Base-by-base conservation (phyloP, 495 filamentous ascomycete genomes). In the Monascus purpureus region DNA sequence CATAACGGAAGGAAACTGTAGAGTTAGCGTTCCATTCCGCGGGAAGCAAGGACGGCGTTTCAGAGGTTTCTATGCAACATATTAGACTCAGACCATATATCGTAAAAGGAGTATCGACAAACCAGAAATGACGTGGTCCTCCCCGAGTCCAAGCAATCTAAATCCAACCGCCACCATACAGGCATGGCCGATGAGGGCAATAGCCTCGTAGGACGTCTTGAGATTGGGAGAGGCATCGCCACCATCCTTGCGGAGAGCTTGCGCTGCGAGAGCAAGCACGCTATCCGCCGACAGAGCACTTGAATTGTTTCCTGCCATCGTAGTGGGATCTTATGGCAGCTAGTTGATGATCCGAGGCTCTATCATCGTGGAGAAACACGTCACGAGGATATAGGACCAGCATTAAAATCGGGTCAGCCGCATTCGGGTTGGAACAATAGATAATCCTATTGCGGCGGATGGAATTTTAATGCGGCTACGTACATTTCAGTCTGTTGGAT, bases 121-220 rank as follows among this genome's bases (percentile, higher is more conserved):
- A 80, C 79, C 66, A n/a, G n/a, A n/a, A 34, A 77, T 68, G 17
- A 60, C 69, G 35, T 82, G 70, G 14, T 88, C 82, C 52, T 96
- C 85, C 12, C 76, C 67, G 13, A 94, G 77, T 1, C 87, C 86
- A 13, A 87, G 51, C 6, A 96, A 62, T 28, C 81, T 68, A 52
- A 95, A 96, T 28, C 75, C 82, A 7, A 88, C 71, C 4, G 76
- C 73, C 17, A 67, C 42, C 77, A 96, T 81, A 46, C 75, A 81
- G 17, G 82, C 83, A 51, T 97, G 88, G 25, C 72, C 64, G 42
- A 90, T 76, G 24, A 96, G 70, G 7, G 85, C 84, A 37, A 93
- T 58, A 25, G 82, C 84, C 57, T 96, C 92, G 53, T 80, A 80
- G 2, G 81, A 65, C 45, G 71, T 79, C 41, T 77, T 80, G 34